phyloP scores from a whole-genome alignment of 2,329 filamentous ascomycete species.

The Alternaria arborescens region DNA sequence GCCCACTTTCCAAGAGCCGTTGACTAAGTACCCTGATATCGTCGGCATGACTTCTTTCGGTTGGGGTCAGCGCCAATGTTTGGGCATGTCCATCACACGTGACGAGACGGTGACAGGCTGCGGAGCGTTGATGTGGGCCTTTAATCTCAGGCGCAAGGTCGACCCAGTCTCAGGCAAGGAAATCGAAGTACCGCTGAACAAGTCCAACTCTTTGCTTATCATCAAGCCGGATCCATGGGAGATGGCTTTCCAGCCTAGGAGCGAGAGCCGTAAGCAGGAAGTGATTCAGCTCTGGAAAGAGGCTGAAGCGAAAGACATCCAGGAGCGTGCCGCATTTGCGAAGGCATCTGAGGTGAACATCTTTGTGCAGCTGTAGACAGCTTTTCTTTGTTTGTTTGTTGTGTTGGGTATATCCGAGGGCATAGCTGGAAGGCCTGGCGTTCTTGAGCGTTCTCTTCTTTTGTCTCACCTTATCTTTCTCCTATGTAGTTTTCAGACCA shows the following conservation, averaged over 20 bases:
- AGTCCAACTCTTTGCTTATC: slow-evolving; percentile 65
- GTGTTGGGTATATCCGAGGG: slow-evolving; percentile 1
- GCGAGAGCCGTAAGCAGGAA: slow-evolving; percentile 48
- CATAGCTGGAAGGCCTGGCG: slow-evolving; percentile 8
- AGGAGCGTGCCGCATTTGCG: slow-evolving; percentile 49
- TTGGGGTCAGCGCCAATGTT: slow-evolving; percentile 69
- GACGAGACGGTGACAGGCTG: slow-evolving; percentile 62
- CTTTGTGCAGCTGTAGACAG: slow-evolving; percentile 8
- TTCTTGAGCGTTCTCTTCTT: slow-evolving; percentile 4
- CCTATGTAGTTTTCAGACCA: not conserved
- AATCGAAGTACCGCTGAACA: slow-evolving; percentile 57
- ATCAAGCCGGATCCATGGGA: slow-evolving; percentile 65
- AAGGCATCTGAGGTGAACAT: slow-evolving; percentile 32
- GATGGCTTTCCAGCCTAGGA: slow-evolving; percentile 64
- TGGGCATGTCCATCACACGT: slow-evolving; percentile 70
- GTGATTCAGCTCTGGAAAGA: slow-evolving; percentile 45
- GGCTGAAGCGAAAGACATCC: slow-evolving; percentile 49
- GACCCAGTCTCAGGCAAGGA: slow-evolving; percentile 53
- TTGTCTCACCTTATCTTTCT: not conserved
- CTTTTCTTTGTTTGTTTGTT: not conserved
- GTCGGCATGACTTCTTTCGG: slow-evolving; percentile 72
- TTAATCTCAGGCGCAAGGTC: slow-evolving; percentile 60
- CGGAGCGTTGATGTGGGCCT: slow-evolving; percentile 59
- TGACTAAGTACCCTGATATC: slow-evolving; percentile 70
- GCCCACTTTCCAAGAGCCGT: slow-evolving; percentile 71